Evolutionary conservation across 805 yeast genomes (phyloP), one percentile per base, ranked within the genome.

Genomic region (Starmera pachycereana): DNA sequence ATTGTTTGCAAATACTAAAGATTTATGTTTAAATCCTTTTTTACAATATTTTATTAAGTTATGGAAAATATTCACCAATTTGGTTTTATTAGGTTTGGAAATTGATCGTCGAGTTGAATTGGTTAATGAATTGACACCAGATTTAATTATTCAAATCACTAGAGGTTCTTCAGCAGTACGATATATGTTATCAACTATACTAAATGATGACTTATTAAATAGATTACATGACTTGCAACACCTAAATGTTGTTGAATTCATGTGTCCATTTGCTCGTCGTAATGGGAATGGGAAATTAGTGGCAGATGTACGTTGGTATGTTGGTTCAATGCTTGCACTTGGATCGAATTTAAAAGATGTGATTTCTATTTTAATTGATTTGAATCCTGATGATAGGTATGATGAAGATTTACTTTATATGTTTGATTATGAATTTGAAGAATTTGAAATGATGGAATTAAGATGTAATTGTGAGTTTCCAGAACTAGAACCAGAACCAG

Each of bases 341-440:
- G 78, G 78, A 1, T 52, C 61, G 6, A 71, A 66, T 19, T 44
- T 69, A 28, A 63, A 65, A 13, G 77, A 72, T 43, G 69, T 76
- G 7, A 72, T 76, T 0, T 77, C 72, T 37, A 59, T 78, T 11
- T 55, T 77, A 42, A 65, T 71, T 12, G 77, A 74, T 49, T 54
- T 78, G 40, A 81, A 75, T 33, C 63, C 68, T 12, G 76, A 76
- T 40, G 89, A 81, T 54, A 63, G 74, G 40, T 77, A 74, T 46
- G 89, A 81, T 54, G 87, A 79, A 47, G 88, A 81, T 57, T 71
- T 71, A 25, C 60, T 69, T 40, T 78, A 78, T 48, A 74, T 78
- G 50, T 76, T 75, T 51, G 81, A 76, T 35, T 69, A 66, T 47
- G 82, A 76, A 47, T 69, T 60, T 39, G 73, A 69, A 22, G 65